Base-by-base conservation (phyloP, 768 basidiomycete genomes). In the Polyporus arcularius region DNA sequence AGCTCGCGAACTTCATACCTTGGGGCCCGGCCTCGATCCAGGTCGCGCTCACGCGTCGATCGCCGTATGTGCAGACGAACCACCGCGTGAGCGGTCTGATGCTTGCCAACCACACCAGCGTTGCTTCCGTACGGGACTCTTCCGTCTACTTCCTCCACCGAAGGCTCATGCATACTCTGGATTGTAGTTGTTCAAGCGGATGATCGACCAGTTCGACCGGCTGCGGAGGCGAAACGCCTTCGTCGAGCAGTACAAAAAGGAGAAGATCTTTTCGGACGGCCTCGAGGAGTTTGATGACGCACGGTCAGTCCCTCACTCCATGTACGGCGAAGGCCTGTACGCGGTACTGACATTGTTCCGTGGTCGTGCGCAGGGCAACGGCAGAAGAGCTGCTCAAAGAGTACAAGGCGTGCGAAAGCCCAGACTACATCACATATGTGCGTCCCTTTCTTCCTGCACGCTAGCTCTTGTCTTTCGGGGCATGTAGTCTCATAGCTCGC, bases 11-110 rank as follows among this genome's bases (percentile, higher is more conserved):
- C 71, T 98, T 99, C 73, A 98, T 99, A 63, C 97, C 97, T 6
- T 99, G 97, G 97, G 97, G 97, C 12, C 97, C 97, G 0, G 96
- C 96, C 4, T 96, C 94, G 39, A 96, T 97, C 68, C 97, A 99
- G 75, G 96, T 99, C 7, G 96, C 97, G 5, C 77, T 98, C 61
- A 97, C 96, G 1, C 87, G 92, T 59, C 88, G 85, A 67, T 95
- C 93, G 15, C 95, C 94, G 6, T 96, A 96, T 70, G 78, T 97
- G 55, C 81, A 86, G 4, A 87, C 91, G 41, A 91, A 89, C 68
- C 95, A 99, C 73, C 89, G 96, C 12, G 96, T 98, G 57, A 98
- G 96, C 72, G 96, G 96, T 0, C 81, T 99, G 53, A 98, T 99
- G 97, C 84, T 99, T 52, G 97, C 96, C 10, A 99, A 99, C 68